Evolutionary conservation across 2,329 filamentous ascomycete genomes (phyloP), one percentile per base, ranked within the genome.

Genomic region (Aspergillus sojae): DNA sequence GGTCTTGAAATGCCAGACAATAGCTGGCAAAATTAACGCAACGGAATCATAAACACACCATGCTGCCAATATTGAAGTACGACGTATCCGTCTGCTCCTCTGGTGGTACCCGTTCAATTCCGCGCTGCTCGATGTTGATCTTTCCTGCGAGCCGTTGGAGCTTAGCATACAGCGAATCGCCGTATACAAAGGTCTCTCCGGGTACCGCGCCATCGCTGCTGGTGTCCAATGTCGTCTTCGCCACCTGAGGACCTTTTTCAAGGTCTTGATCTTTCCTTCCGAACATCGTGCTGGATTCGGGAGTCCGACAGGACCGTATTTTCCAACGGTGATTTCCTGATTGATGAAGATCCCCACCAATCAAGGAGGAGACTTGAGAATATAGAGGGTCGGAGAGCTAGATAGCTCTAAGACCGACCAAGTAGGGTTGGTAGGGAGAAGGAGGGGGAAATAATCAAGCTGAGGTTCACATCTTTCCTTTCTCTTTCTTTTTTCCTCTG

Each of bases 81-180:
- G 85, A 87, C 41, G 80, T 85, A 75, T 91, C 88, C 6, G 84
- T 88, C 68, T 89, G 81, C 79, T 93, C 90, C 70, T 89, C 82
- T 60, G 87, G 86, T 0, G 89, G 90, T 39, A 93, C 90, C 55
- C 90, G 84, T 78, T 93, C 90, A 64, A 93, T 91, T 60, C 91
- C 91, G 72, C 90, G 82, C 78, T 91, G 87, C 78, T 94, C 91
- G 60, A 93, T 85, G 48, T 88, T 86, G 66, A 90, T 82, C 69
- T 83, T 87, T 50, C 85, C 88, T 0, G 88, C 89, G 16, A 91
- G 70, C 34, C 87, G 84, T 75, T 90, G 89, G 0, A 88, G 67
- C 71, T 81, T 86, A 21, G 86, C 87, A 71, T 87, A 88, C 62
- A 80, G 70, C 41, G 80, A 81, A 70, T 85, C 76, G 62, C 87